Evolutionary conservation across 495 filamentous ascomycete species (phyloP).

Genomic region (Cercophora newfieldiana): DNA sequence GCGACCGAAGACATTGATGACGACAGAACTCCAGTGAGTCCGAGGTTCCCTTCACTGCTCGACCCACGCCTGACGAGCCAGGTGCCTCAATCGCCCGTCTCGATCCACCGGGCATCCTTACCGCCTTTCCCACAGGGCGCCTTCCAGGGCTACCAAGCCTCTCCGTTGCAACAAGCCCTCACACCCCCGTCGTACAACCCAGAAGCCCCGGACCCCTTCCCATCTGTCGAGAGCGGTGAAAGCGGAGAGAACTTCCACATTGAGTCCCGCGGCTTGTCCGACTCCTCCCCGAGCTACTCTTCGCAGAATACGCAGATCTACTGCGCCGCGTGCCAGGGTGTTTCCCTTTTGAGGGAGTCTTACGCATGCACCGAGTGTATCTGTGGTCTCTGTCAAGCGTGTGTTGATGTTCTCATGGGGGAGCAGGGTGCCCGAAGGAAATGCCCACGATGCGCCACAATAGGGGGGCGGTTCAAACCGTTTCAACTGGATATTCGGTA

Average conservation of each 20-base stretch:
- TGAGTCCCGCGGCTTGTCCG: constrained; percentile 50
- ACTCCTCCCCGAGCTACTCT: constrained; percentile 56
- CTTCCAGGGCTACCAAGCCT: constrained; percentile 77
- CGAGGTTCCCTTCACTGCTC: constrained; percentile 32
- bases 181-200: constrained; percentile 73
- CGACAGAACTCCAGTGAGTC: constrained; percentile 76
- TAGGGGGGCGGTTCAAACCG: constrained; percentile 67
- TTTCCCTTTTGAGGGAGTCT: constrained; percentile 72
- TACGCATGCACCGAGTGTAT: constrained; percentile 95
- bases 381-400: constrained; percentile 83
- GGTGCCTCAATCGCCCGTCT: constrained; percentile 68
- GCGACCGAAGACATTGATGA: constrained; percentile 90
- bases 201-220: constrained; percentile 72
- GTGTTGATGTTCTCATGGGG: constrained; percentile 74
- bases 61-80: constrained; percentile 47
- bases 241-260: constrained; percentile 68
- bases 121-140: constrained; percentile 66
- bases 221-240: constrained; percentile 72
- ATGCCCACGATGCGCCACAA: constrained; percentile 65
- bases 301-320: constrained; percentile 76
- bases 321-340: constrained; percentile 76
- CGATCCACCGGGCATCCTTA: constrained; percentile 71
- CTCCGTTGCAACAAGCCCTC: constrained; percentile 80
- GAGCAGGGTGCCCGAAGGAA: constrained; percentile 60
- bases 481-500: constrained; percentile 66